A percentile compares a stretch with the other conserved stretches of the same genome.
Evolutionary conservation across 2,329 filamentous ascomycete species (phyloP).

Genomic region (Lomentospora prolificans): DNA sequence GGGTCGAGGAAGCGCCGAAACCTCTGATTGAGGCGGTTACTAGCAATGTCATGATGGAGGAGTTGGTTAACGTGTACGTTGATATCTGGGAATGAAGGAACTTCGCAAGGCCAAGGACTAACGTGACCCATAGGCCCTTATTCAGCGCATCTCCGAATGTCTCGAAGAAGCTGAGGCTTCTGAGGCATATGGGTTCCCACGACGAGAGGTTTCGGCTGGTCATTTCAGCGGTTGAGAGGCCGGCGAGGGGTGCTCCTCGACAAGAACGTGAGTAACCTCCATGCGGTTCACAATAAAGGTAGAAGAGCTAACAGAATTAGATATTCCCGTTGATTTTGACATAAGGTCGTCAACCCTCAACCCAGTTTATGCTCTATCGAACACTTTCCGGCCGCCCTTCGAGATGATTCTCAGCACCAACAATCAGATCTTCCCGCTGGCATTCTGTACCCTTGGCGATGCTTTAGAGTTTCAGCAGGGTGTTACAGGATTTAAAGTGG

Average conservation of each 20-base stretch:
- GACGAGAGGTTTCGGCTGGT: constrained; percentile 17
- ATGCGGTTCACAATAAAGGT: not conserved
- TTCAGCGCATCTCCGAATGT: constrained; percentile 10
- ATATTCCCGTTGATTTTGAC: constrained; percentile 21
- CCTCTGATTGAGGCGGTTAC: constrained; percentile 21
- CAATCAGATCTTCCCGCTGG: constrained; percentile 20
- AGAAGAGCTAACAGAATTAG: no score
- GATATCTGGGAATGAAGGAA: not conserved
- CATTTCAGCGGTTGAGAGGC: constrained; percentile 12
- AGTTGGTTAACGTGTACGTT: constrained; percentile 15
- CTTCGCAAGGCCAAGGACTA: not conserved
- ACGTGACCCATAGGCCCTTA: not conserved
- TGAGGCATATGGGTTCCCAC: constrained; percentile 17
- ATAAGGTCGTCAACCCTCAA: constrained; percentile 17
- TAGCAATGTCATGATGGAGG: constrained; percentile 22
- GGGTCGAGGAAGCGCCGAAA: constrained; percentile 18
- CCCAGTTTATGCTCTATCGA: constrained; percentile 18
- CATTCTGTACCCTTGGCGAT: constrained; percentile 17
- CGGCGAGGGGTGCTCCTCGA: not conserved
- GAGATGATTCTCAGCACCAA: constrained; percentile 21
- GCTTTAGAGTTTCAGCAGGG: constrained; percentile 23
- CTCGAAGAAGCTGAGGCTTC: constrained; percentile 11
- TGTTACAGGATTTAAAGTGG: constrained; percentile 22
- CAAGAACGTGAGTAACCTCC: constrained; percentile 14
- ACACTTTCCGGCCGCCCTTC: constrained; percentile 11